Evolutionary conservation across 2,329 filamentous ascomycete genomes (phyloP), one percentile per base, ranked within the genome.

Genomic region (Periglandula ipomoeae): DNA sequence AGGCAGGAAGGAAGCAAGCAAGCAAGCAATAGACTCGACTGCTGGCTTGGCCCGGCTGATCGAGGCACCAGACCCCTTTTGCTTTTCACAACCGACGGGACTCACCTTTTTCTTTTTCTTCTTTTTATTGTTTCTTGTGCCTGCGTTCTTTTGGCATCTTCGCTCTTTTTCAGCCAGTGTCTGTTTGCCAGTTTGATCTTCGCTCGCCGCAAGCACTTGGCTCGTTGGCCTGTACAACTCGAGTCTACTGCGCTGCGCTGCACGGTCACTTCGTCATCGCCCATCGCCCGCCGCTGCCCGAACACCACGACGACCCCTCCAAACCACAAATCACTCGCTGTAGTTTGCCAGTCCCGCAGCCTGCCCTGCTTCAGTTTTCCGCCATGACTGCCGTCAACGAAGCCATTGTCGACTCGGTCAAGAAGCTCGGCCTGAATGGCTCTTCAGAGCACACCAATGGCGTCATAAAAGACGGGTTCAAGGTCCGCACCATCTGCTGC

Each of bases 401-500:
- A 32, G 46, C 56, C 22, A 52, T 59, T 13, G 40, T 61, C 50
- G 59, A 63, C 53, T 58, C 61, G 27, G 60, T 63, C 57, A 58
- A 58, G 54, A 59, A 52, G 40, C 54, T 65, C 35, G 56, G 59
- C 53, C 58, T 65, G 58, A 65, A 66, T 55, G 64, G 65, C 52
- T 58, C 58, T 15, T 48, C 56, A 43, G 54, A 56, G 41, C 43
- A 60, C 41, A 49, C 58, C 54, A 66, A 67, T 55, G 63, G 60
- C 55, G 50, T 49, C 27, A 48, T 56, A 34, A 51, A 56, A 10
- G 53, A 51, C 24, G 59, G 58, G 43, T 61, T 66, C 56, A 56
- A 60, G 44, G 64, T 84, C 35, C 70, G 68, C 58, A 82, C 78
- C 59, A 81, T 88, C 46, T 87, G 84, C 65, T 87, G 82, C 61